phyloP scores from a whole-genome alignment of 208 protist species.

The Leishmania lainsoni region DNA sequence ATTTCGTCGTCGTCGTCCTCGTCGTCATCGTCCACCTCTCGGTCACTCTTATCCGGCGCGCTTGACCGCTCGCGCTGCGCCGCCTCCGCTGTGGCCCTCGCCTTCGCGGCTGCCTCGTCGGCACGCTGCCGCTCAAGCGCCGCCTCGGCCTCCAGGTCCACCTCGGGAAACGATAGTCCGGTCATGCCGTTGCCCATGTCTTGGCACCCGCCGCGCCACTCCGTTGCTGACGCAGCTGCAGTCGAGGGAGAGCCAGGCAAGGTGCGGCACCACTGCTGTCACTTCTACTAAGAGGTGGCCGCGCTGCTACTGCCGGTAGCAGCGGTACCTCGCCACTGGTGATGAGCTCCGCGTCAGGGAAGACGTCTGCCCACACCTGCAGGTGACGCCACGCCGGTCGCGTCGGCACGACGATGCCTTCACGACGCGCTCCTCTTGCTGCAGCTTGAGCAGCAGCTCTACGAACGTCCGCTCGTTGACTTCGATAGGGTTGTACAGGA shows the following conservation, averaged over 20 bases:
- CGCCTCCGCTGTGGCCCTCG: slow-evolving; percentile 10
- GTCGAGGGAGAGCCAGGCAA: background rate
- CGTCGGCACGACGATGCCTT: slow-evolving; percentile 81
- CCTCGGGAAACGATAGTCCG: slow-evolving; percentile 71
- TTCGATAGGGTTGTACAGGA: slow-evolving; percentile 86
- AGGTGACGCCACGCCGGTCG: slow-evolving; percentile 64
- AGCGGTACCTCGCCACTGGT: slow-evolving; percentile 32
- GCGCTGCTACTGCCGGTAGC: background rate
- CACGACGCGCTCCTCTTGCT: slow-evolving; percentile 71
- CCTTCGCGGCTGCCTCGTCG: slow-evolving; percentile 13
- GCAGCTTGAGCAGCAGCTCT: slow-evolving; percentile 51
- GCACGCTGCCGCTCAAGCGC: slow-evolving; percentile 18
- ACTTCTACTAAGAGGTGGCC: background rate
- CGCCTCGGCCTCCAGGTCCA: slow-evolving; percentile 48
- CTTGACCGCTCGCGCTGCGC: slow-evolving; percentile 2
- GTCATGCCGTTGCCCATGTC: slow-evolving; percentile 71
- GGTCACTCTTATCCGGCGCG: background rate
- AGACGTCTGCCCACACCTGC: slow-evolving; percentile 76
- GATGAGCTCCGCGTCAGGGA: slow-evolving; percentile 75
- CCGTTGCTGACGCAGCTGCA: background rate
- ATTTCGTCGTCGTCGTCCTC: background rate
- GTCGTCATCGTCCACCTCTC: background rate
- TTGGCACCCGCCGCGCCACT: slow-evolving; percentile 44
- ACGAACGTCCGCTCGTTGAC: slow-evolving; percentile 63
- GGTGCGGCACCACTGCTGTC: background rate